Evolutionary conservation across 345 rosid species (phyloP).

Genomic region (Conringia planisiliqua): DNA sequence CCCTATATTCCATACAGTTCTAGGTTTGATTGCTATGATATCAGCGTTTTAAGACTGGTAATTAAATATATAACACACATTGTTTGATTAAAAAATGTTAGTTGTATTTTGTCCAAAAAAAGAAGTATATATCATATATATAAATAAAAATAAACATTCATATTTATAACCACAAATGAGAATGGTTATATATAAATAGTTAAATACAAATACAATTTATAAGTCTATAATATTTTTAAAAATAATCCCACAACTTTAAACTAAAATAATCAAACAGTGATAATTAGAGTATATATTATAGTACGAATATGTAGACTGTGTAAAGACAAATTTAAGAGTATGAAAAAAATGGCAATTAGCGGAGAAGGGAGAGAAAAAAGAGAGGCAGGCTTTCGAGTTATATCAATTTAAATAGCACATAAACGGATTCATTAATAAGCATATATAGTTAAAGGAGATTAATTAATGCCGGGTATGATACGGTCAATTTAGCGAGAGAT

Average conservation of each 20-base stretch:
- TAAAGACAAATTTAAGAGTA: background rate
- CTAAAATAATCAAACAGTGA: background rate
- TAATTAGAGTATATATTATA: background rate
- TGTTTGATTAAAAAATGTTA: background rate
- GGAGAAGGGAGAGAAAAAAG: background rate
- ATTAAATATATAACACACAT: background rate
- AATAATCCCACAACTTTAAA: too few species aligned
- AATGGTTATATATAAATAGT: background rate
- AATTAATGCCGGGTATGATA: background rate
- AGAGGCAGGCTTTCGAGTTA: background rate
- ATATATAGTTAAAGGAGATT: background rate
- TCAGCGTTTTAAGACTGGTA: background rate
- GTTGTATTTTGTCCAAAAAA: background rate
- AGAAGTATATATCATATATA: background rate
- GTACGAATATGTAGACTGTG: too few species aligned
- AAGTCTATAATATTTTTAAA: too few species aligned
- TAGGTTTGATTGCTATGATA: background rate
- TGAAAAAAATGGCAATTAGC: background rate
- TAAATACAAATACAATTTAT: background rate
- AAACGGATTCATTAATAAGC: background rate
- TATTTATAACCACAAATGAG: background rate
- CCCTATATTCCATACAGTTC: background rate
- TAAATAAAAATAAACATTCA: background rate
- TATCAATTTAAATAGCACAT: background rate
- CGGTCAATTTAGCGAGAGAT: conserved; percentile 9